Evolutionary conservation across 805 yeast species (phyloP).

Genomic region (Wickerhamomyces mucosus): DNA sequence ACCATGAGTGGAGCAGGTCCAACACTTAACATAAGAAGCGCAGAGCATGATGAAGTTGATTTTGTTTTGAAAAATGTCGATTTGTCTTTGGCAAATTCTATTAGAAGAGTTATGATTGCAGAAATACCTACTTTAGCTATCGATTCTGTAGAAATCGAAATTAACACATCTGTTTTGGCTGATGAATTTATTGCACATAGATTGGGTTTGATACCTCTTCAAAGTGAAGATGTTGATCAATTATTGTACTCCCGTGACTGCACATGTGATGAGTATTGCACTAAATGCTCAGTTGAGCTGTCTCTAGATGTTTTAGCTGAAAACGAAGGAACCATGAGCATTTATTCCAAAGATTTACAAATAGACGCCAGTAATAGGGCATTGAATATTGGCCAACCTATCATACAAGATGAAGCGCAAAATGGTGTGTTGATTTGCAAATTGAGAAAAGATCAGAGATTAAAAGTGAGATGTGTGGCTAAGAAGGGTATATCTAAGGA

Average conservation of each 20-base stretch:
- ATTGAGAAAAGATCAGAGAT: slow-evolving; percentile 85
- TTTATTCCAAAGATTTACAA: slow-evolving; percentile 74
- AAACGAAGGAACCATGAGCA: slow-evolving; percentile 78
- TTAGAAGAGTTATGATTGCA: slow-evolving; percentile 86
- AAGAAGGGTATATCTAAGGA: slow-evolving; percentile 96
- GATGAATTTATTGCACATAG: slow-evolving; percentile 96
- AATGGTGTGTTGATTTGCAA: slow-evolving; percentile 90
- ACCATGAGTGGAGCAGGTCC: too few species aligned
- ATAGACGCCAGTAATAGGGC: slow-evolving; percentile 31
- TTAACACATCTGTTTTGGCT: slow-evolving; percentile 88
- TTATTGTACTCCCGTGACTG: slow-evolving; percentile 90
- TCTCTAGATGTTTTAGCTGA: slow-evolving; percentile 84
- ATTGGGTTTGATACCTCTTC: slow-evolving; percentile 84
- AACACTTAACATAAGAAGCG: slow-evolving; percentile 81
- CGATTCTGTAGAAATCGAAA: slow-evolving; percentile 89
- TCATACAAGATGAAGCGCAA: slow-evolving; percentile 63
- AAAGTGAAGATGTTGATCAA: slow-evolving; percentile 73
- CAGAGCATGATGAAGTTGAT: slow-evolving; percentile 82
- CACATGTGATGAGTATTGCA: slow-evolving; percentile 96
- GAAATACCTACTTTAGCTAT: slow-evolving; percentile 97
- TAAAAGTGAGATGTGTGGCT: slow-evolving; percentile 84
- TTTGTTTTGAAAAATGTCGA: slow-evolving; percentile 83
- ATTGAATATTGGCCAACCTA: slow-evolving; percentile 66
- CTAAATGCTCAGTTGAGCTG: slow-evolving; percentile 84
- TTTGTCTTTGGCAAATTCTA: slow-evolving; percentile 81